A percentile compares a stretch with the other conserved stretches of the same genome.
Conservation (phyloP, 768 basidiomycete species). For the Leccinum obscurum region DNA sequence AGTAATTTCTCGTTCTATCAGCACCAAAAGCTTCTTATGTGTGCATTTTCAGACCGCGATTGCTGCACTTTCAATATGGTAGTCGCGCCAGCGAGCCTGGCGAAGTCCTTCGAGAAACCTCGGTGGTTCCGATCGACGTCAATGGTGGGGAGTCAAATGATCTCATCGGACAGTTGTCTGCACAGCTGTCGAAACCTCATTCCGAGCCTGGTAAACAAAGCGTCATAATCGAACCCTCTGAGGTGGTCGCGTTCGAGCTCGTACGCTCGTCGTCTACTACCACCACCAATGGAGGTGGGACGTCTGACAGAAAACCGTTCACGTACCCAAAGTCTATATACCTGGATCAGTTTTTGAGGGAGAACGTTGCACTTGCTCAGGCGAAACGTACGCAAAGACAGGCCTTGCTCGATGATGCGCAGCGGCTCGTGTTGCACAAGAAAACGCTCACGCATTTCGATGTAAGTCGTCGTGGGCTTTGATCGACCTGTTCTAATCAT, state of each 20-base stretch:
- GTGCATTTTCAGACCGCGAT: slow-evolving; percentile 27
- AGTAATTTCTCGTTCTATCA: slow-evolving; percentile 22
- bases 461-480: slow-evolving; percentile 39
- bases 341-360: slow-evolving; percentile 69
- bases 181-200: slow-evolving; percentile 33
- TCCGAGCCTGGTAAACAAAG: slow-evolving; percentile 42
- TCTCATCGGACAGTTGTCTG: slow-evolving; percentile 51
- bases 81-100: slow-evolving; percentile 38
- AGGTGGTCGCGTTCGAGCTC: slow-evolving; percentile 61
- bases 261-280: slow-evolving; percentile 27
- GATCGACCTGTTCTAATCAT: neutral
- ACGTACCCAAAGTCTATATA: slow-evolving; percentile 65
- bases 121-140: slow-evolving; percentile 54
- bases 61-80: slow-evolving; percentile 61
- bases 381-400: slow-evolving; percentile 36
- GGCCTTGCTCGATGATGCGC: slow-evolving; percentile 48
- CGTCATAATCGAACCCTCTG: slow-evolving; percentile 62
- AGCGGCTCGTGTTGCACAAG: slow-evolving; percentile 45
- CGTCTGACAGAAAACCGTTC: slow-evolving; percentile 40
- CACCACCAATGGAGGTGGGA: slow-evolving; percentile 12
- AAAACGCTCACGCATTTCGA: slow-evolving; percentile 52
- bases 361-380: slow-evolving; percentile 48
- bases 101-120: slow-evolving; percentile 36
- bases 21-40: slow-evolving; percentile 5
- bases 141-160: slow-evolving; percentile 49